Percentiles rank a stretch among this genome's conserved stretches.
Evolutionary conservation across 768 basidiomycete species (phyloP).

Genomic region (Favolaschia claudopus): DNA sequence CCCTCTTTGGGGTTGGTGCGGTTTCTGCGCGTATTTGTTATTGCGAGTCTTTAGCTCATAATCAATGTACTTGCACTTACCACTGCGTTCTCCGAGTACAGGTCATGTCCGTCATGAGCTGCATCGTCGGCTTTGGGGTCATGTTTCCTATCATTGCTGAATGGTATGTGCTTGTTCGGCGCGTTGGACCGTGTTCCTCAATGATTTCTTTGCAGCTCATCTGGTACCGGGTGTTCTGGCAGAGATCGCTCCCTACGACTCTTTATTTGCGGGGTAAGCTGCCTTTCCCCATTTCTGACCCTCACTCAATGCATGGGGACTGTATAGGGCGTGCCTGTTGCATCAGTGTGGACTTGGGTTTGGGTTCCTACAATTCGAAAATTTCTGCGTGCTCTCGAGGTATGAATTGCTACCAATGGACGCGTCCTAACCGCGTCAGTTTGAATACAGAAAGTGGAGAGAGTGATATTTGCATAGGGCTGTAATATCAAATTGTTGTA

Average conservation of each 20-base stretch:
- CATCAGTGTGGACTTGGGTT: constrained; percentile 18
- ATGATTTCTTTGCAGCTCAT: too few species aligned
- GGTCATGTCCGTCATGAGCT: constrained; percentile 10
- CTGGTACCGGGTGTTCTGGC: background rate
- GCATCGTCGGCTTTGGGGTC: constrained; percentile 7
- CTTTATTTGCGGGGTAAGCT: constrained; percentile 2
- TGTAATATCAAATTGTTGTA: too few species aligned
- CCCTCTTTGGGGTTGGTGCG: background rate
- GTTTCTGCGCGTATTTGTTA: background rate
- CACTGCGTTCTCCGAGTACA: too few species aligned
- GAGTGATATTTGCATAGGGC: too few species aligned
- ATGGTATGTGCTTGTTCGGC: too few species aligned
- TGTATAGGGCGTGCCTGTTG: constrained; percentile 11
- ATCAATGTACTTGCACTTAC: too few species aligned
- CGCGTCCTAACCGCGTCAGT: background rate
- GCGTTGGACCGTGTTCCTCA: too few species aligned
- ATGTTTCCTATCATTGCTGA: constrained; percentile 11
- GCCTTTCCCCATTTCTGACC: too few species aligned
- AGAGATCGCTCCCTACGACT: background rate
- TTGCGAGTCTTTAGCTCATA: background rate
- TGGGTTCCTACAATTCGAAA: constrained; percentile 4
- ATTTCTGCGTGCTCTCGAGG: background rate
- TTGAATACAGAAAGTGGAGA: too few species aligned
- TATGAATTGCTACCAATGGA: background rate
- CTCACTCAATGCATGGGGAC: background rate